These are phyloP conservation scores for Phytophthora chlamydospora DNA, from an alignment of 352 stramenopile species.

Conservation along the genomic window DNA sequence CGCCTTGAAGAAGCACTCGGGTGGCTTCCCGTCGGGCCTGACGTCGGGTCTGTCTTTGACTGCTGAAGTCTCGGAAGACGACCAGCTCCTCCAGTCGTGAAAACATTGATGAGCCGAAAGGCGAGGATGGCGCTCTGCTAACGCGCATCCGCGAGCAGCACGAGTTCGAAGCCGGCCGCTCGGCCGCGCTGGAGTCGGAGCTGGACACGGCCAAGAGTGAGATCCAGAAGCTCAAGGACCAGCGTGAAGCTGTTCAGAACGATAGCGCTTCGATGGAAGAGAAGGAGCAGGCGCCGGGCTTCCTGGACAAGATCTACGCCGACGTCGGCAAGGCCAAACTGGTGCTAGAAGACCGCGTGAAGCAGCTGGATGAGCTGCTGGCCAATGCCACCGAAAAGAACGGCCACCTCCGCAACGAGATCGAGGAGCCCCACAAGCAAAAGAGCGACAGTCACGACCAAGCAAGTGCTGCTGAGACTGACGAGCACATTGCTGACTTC, in stretches of 20 bases:
- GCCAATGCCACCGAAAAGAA: slow-evolving; percentile 59
- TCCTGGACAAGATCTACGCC: slow-evolving; percentile 83
- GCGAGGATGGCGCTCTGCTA: slow-evolving; percentile 37
- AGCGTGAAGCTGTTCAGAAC: slow-evolving; percentile 37
- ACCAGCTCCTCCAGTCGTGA: slow-evolving; percentile 53
- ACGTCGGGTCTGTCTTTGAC: slow-evolving; percentile 33
- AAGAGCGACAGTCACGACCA: slow-evolving; percentile 13
- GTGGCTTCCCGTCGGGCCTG: slow-evolving; percentile 28
- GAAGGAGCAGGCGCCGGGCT: slow-evolving; percentile 39
- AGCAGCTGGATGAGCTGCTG: slow-evolving; percentile 57
- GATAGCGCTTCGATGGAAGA: slow-evolving; percentile 13
- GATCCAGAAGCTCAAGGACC: slow-evolving; percentile 38
- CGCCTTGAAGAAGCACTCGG: slow-evolving; percentile 49
- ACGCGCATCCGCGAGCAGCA: slow-evolving; percentile 44
- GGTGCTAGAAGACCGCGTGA: slow-evolving; percentile 73
- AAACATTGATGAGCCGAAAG: slow-evolving; percentile 55
- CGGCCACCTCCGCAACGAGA: slow-evolving; percentile 41
- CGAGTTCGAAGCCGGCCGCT: slow-evolving; percentile 39
- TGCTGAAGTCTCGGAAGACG: slow-evolving; percentile 52
- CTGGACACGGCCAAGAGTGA: slow-evolving; percentile 45
- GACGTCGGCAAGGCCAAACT: slow-evolving; percentile 85
- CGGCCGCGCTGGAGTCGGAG: slow-evolving; percentile 41
- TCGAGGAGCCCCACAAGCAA: slow-evolving; percentile 34
- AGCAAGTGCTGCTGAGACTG: slow-evolving; percentile 15
- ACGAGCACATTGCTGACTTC: slow-evolving; percentile 24